Conservation (phyloP, 352 stramenopile species). For the Pythium aquatile region DNA sequence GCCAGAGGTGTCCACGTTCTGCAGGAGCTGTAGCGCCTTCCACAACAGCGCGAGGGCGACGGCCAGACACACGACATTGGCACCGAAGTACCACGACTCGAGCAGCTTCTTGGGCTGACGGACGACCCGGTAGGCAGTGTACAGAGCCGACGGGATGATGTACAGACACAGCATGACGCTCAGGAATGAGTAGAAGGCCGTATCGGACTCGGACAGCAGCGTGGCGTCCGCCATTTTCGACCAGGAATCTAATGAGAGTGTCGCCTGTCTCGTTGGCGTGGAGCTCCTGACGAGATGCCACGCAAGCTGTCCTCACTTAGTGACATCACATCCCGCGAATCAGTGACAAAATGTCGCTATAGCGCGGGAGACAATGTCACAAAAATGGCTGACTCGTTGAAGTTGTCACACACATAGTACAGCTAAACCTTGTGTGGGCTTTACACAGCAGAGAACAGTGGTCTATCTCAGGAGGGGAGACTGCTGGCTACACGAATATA, state of each 20-base stretch:
- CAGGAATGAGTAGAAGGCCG: constrained; percentile 79
- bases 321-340: constrained; percentile 9
- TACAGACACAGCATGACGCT: constrained; percentile 83
- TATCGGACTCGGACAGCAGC: constrained; percentile 65
- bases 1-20: constrained; percentile 72
- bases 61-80: constrained; percentile 52
- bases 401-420: constrained; percentile 1
- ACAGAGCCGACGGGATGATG: constrained; percentile 56
- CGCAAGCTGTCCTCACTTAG: constrained; percentile 10
- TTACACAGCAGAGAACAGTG: background rate
- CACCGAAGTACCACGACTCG: constrained; percentile 39
- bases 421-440: background rate
- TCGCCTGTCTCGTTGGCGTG: background rate
- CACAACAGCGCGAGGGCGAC: constrained; percentile 42
- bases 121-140: constrained; percentile 50
- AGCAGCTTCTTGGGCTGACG: constrained; percentile 46
- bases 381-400: constrained; percentile 7
- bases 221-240: constrained; percentile 18
- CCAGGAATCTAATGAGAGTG: background rate
- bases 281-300: constrained; percentile 7
- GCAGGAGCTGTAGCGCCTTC: constrained; percentile 55
- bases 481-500: background rate
- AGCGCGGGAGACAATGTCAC: background rate
- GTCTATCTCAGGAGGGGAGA: background rate
- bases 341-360: background rate